Evolutionary conservation across 495 filamentous ascomycete genomes (phyloP), one percentile per base, ranked within the genome.

Genomic region (Xylaria venustula): DNA sequence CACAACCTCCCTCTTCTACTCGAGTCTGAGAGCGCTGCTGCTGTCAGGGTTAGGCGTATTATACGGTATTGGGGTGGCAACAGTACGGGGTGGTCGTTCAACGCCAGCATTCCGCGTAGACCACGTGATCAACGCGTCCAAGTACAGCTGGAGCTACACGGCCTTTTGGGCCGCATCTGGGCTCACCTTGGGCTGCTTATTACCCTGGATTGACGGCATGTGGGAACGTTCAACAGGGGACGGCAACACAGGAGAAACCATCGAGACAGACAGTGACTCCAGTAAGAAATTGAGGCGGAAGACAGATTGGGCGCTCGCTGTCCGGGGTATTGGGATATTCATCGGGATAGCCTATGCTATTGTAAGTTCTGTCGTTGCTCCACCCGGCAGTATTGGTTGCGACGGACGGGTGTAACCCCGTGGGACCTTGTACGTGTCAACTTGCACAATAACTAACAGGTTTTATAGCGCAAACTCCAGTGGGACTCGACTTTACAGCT

Each of bases 321-420:
- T 97, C 19, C 81, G 94, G 55, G 90, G 92, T 61, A 87, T 98
- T 42, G 95, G 94, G 37, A 92, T 91, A 15, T 97, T 98, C 75
- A 86, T 97, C 23, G 94, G 94, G 12, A 94, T 98, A 72, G 92
- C 92, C 19, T 98, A 96, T 78, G 94, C 94, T 17, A 96, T 98
- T 80, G 90, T 93, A 80, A 73, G 86, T 61, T 51, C 19, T 41
- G 0, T 14, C 19, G 79, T 19, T 30, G 1, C 20, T 30, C 58
- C 23, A 42, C 46, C 49, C 41, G 11, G 23, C 30, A 15, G n/a
- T 46, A 47, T 15, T 28, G 44, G 20, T 46, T 26, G 26, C 7
- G 19, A 36, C n/a, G 28, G 28, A 17, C 17, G 28, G 14, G 28
- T 47, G 25, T 15, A 11, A 7, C 15, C 17, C n/a, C 5, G 36